phyloP scores from a whole-genome alignment of 2,329 filamentous ascomycete species.

The Ascochyta fabae region DNA sequence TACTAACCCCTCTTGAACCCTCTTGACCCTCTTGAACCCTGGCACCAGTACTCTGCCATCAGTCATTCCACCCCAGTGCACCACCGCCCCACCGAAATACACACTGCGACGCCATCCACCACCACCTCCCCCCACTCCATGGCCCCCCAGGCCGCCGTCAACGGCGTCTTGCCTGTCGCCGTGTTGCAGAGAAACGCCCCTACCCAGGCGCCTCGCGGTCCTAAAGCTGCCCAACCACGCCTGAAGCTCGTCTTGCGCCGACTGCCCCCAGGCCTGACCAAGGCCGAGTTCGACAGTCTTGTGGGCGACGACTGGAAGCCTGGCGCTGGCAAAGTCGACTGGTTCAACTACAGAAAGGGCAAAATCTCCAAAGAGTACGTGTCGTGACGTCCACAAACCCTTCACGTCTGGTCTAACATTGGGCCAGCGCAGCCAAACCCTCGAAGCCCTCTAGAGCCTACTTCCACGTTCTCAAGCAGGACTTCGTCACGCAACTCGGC shows the following conservation, averaged over 20 bases:
- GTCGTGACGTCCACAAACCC: constrained; percentile 36
- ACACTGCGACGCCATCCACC: background rate
- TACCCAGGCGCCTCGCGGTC: constrained; percentile 40
- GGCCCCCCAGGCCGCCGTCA: constrained; percentile 42
- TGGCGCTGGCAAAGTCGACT: constrained; percentile 84
- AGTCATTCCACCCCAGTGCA: background rate
- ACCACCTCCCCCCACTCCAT: constrained; percentile 21
- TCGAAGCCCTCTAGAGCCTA: constrained; percentile 83
- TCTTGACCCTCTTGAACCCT: background rate
- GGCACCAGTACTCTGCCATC: no score
- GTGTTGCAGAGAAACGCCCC: constrained; percentile 47
- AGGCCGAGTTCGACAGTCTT: constrained; percentile 73
- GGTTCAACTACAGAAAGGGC: constrained; percentile 74
- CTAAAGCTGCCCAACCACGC: constrained; percentile 62
- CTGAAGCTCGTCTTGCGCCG: constrained; percentile 86
- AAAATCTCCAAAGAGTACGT: constrained; percentile 85
- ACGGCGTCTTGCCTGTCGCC: constrained; percentile 49
- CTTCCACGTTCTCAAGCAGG: constrained; percentile 76
- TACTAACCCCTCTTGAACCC: background rate
- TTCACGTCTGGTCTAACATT: constrained; percentile 14
- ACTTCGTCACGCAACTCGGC: constrained; percentile 70
- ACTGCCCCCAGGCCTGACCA: constrained; percentile 83
- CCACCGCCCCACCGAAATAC: background rate
- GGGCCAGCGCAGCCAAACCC: constrained; percentile 68
- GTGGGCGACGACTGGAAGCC: constrained; percentile 82